Base-by-base conservation (phyloP, 768 basidiomycete genomes). In the Pleurotus giganteus region DNA sequence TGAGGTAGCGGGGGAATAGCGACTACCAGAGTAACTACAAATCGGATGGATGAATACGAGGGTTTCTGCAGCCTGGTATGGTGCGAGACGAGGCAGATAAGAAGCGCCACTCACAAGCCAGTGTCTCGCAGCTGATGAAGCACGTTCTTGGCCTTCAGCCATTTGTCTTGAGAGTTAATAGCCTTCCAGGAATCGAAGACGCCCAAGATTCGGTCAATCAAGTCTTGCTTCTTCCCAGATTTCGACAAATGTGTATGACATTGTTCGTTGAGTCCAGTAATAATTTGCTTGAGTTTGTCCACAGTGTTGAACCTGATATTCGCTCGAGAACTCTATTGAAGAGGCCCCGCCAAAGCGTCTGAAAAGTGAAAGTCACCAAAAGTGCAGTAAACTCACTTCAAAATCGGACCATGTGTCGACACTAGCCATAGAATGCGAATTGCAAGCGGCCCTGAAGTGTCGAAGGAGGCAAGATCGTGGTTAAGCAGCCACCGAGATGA, bases 141-240 rank as follows among this genome's bases (percentile, higher is more conserved):
- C 55, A 92, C 80, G 31, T 74, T 73, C 66, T 85, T 86, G 21
- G 85, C 89, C 61, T 80, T 88, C 55, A 73, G 68, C 84, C 87
- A 92, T 65, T 79, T 83, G 60, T 87, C 88, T 46, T 79, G 71
- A 54, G 77, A 73, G 64, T 80, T 82, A 1, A 70, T 66, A 49
- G 68, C 66, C 64, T 80, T 80, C 86, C 88, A 91, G 49, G 63
- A 55, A 57, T 88, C 84, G 61, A 93, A 69, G 58, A 78, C 73
- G 6, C 62, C 60, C 42, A 81, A 69, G 57, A 94, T 86, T 58
- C 89, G 80, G 66, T 91, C 88, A 65, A 92, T 91, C 44, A 93
- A 80, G 29, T 93, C 92, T 62, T 91, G 88, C 66, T 94, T 94
- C 74, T 89, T 92, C 24, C 91, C 91, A 9, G 88, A 78, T 69